Evolutionary conservation across 257 asterid genomes (phyloP).

Genomic region (Solanum sejunctum): DNA sequence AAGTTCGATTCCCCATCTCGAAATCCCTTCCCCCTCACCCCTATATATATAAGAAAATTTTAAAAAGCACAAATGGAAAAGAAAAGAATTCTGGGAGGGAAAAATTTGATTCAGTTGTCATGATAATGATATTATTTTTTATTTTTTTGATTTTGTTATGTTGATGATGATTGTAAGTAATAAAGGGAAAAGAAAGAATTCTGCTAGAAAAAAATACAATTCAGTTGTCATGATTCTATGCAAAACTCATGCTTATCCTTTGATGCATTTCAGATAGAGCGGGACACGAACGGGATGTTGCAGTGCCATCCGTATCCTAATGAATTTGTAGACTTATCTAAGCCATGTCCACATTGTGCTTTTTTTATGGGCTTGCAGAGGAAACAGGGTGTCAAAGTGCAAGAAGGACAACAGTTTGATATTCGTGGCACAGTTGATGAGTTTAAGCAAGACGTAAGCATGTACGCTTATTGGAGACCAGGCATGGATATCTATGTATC

Average conservation of each 20-base stretch:
- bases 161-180: not conserved
- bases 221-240: not conserved
- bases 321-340: conserved; percentile 21
- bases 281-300: conserved; percentile 21
- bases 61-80: not conserved
- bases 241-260: not conserved
- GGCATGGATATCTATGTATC: conserved; percentile 24
- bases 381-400: conserved; percentile 17
- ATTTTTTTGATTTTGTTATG: not conserved
- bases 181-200: not conserved
- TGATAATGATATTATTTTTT: not conserved
- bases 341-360: conserved; percentile 16
- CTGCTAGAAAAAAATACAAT: not conserved
- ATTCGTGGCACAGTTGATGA: conserved; percentile 24
- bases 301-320: conserved; percentile 35
- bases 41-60: not conserved
- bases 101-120: not conserved
- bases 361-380: conserved; percentile 30
- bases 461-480: conserved; percentile 18
- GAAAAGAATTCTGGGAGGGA: not conserved
- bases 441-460: conserved; percentile 20
- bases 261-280: conserved; percentile 19
- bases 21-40: not conserved
- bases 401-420: conserved; percentile 27
- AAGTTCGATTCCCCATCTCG: not conserved